Conservation (phyloP, 2,329 filamentous ascomycete species). For the Fusarium kyushuense region DNA sequence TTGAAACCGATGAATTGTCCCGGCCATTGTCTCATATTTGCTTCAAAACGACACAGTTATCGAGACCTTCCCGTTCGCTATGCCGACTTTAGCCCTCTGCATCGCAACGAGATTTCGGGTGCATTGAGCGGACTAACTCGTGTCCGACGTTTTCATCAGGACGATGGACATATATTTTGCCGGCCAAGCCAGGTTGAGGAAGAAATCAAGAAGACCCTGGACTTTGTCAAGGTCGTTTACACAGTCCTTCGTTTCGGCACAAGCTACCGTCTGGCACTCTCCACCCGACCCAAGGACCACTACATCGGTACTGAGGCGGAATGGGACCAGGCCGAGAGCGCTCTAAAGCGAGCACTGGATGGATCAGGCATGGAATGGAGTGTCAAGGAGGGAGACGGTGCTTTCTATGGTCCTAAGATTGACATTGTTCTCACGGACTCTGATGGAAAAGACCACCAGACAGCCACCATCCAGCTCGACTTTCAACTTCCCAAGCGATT, state of each 20-base stretch:
- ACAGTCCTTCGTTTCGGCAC: conserved; percentile 73
- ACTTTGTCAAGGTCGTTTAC: conserved; percentile 81
- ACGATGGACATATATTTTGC: conserved; percentile 93
- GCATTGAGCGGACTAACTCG: conserved; percentile 84
- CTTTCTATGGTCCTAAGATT: conserved; percentile 93
- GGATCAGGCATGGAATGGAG: conserved; percentile 80
- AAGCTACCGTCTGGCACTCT: conserved; percentile 80
- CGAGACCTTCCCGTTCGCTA: conserved; percentile 85
- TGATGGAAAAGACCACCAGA: conserved; percentile 87
- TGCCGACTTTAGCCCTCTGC: conserved; percentile 88
- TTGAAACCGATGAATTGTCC: conserved; percentile 96
- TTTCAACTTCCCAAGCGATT: conserved; percentile 90
- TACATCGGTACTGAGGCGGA: conserved; percentile 81
- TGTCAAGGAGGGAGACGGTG: conserved; percentile 83
- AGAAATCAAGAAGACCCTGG: conserved; percentile 79
- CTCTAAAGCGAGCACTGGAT: conserved; percentile 59
- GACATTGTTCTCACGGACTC: conserved; percentile 85
- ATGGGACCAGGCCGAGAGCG: conserved; percentile 62
- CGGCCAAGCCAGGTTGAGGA: conserved; percentile 78
- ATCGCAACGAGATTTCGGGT: conserved; percentile 87
- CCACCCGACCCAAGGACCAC: conserved; percentile 80
- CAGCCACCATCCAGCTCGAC: conserved; percentile 89
- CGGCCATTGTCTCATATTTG: conserved; percentile 87
- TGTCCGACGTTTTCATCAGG: conserved; percentile 88
- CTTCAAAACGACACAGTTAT: conserved; percentile 78